These are phyloP conservation scores for Rhynchospora pubera DNA, from an alignment of 176 grass and related monocot species.

Conservation along the genomic window DNA sequence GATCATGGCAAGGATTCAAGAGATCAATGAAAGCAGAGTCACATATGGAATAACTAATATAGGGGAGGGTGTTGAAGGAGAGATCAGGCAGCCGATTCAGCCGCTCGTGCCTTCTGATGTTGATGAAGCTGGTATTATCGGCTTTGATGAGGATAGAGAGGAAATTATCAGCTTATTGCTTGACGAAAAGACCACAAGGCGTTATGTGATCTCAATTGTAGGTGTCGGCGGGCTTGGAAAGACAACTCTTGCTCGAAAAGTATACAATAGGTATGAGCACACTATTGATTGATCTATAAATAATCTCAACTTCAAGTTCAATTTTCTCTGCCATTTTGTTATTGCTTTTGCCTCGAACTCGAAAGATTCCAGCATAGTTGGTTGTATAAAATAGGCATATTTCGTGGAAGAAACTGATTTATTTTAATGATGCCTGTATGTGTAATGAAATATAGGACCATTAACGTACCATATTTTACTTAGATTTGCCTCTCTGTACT, in stretches of 20 bases:
- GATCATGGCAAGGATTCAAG: too few species aligned
- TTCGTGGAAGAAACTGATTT: not conserved
- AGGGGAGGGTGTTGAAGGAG: not conserved
- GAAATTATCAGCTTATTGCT: not conserved
- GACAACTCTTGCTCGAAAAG: not conserved
- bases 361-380: too few species aligned
- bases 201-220: not conserved
- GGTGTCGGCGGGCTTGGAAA: constrained; percentile 5
- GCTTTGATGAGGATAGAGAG: not conserved
- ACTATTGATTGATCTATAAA: not conserved
- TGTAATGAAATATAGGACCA: too few species aligned
- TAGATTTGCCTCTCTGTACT: not conserved
- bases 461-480: too few species aligned
- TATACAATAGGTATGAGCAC: not conserved
- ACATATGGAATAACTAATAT: too few species aligned
- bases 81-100: not conserved
- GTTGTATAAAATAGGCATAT: too few species aligned
- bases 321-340: too few species aligned
- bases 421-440: not conserved
- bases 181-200: too few species aligned
- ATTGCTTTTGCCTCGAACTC: too few species aligned
- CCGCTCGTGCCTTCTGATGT: not conserved
- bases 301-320: too few species aligned
- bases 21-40: too few species aligned
- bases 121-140: not conserved